Base-by-base conservation (phyloP, 139 green algal species). In the Chlorella sp. region DNA sequence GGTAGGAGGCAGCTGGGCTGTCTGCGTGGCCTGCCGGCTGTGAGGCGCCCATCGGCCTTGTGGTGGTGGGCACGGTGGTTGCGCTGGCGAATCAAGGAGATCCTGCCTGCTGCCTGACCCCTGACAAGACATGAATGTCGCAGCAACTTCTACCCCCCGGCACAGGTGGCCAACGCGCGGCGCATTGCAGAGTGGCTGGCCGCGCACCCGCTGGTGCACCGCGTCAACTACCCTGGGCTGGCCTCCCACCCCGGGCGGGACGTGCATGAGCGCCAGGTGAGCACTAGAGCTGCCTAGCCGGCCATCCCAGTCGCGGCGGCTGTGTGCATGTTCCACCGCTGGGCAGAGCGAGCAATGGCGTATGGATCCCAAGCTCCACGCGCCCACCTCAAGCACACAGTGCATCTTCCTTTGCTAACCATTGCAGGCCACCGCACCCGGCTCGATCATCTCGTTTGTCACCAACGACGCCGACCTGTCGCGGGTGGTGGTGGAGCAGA, bases 191-290 rank as follows among this genome's bases (percentile, higher is more conserved):
- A 87, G 25, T 99, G 92, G 85, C 92, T 99, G 73, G 83, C 86
- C 6, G 18, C 32, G 0, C 98, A 99, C 88, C 95, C 97, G 0
- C 86, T 96, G 57, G 93, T 99, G 38, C 89, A 89, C 30, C 84
- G 88, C 32, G 88, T 99, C 56, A 98, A 98, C 93, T 99, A 98
- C 88, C 91, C 97, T 0, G 94, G 95, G 30, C 86, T 97, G 87
- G 80, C 81, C 0, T 44, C 28, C n/a, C 87, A 93, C 80, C 87
- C 88, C 3, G 95, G 93, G 16, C 75, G 89, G 44, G 92, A 82
- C 4, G 28, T 97, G 57, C 90, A 98, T 76, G 78, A 81, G 34
- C 30, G 72, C 0, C 89, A 92, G 80, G 81, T 80, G 65, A 34
- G 39, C 23, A 15, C 38, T 25, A 2, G 32, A 9, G 70, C 70